A percentile compares a stretch with the other conserved stretches of the same genome.
These are phyloP conservation scores for Entamoeba histolytica DNA, from an alignment of 208 protist genomes.

Conservation along the genomic window DNA sequence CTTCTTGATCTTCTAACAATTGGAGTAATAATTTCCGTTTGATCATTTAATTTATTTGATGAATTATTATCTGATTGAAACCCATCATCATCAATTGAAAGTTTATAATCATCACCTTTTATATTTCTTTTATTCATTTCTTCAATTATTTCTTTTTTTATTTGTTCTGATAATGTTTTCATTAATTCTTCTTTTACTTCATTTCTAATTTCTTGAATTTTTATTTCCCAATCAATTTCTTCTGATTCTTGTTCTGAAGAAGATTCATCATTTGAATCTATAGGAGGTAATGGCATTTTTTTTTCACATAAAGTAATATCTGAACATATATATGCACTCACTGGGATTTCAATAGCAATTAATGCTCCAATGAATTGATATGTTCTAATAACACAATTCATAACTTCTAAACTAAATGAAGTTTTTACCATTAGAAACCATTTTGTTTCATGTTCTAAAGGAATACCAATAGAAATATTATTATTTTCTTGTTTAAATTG, in stretches of 20 bases:
- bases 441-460: neutral
- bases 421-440: neutral
- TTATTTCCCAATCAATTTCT: neutral
- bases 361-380: neutral
- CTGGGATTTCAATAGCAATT: neutral
- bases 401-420: neutral
- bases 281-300: neutral
- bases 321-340: neutral
- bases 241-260: neutral
- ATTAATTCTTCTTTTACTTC: neutral
- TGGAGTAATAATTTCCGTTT: neutral
- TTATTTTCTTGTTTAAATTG: neutral
- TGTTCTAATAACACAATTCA: neutral
- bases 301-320: neutral
- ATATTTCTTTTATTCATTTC: neutral
- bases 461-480: neutral
- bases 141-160: neutral
- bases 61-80: neutral
- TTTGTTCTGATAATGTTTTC: neutral
- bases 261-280: neutral
- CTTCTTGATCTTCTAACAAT: neutral
- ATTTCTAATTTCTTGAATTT: neutral
- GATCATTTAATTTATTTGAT: neutral
- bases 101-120: no score
- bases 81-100: neutral